Evolutionary conservation across 495 filamentous ascomycete genomes (phyloP).

Genomic region (Podospora anserina): DNA sequence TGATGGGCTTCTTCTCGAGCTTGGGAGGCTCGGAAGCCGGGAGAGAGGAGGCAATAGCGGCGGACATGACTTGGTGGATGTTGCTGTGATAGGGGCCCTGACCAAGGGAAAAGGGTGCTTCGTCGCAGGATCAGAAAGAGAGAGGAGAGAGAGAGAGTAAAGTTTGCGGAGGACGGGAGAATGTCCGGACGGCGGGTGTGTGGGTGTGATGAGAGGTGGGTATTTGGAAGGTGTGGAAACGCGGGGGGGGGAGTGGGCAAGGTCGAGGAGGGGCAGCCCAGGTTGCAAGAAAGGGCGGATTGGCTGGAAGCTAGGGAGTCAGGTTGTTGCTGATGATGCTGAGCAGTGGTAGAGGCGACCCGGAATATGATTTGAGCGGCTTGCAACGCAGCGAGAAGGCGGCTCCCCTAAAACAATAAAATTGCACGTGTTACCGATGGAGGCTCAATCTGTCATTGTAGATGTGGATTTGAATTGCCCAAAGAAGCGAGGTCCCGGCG

Average conservation of each 20-base stretch:
- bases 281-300: neutral
- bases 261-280: conserved; percentile 4
- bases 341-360: neutral
- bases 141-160: conserved; percentile 21
- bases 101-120: conserved; percentile 89
- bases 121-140: conserved; percentile 53
- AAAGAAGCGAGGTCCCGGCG: conserved; percentile 12
- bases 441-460: conserved; percentile 11
- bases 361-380: conserved; percentile 2
- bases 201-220: conserved; percentile 5
- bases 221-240: conserved; percentile 10
- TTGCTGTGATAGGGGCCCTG: conserved; percentile 68
- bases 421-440: conserved; percentile 39
- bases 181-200: neutral
- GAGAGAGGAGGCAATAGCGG: conserved; percentile 50
- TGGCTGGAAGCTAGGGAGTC: neutral
- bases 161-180: conserved; percentile 1
- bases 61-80: conserved; percentile 54
- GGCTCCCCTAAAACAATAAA: conserved; percentile 22
- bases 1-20: conserved; percentile 98
- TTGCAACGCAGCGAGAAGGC: neutral
- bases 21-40: conserved; percentile 50
- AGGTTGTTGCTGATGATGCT: neutral
- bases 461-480: conserved; percentile 12
- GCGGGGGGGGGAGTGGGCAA: conserved; percentile 6